A percentile compares a stretch with the other conserved stretches of the same genome.
phyloP scores from a whole-genome alignment of 805 yeast genomes.

The Limtongia smithiae region DNA sequence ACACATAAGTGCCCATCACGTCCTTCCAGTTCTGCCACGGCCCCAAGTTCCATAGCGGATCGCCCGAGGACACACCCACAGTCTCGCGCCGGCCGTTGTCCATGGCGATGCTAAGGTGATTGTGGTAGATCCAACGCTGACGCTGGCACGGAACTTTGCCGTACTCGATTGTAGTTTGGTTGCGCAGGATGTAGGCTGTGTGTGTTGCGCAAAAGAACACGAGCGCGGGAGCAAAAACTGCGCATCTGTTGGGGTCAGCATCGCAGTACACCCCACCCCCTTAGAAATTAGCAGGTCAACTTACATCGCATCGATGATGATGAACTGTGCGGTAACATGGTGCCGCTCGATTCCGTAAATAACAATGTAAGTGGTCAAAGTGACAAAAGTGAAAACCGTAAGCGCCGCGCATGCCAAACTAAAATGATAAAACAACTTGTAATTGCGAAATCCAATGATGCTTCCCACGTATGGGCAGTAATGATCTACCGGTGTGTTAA shows the following conservation, averaged over 20 bases:
- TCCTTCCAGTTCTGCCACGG: slow-evolving; percentile 24
- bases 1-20: slow-evolving; percentile 27
- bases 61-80: slow-evolving; percentile 20
- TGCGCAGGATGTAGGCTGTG: slow-evolving; percentile 12
- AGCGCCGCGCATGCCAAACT: slow-evolving; percentile 8
- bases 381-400: slow-evolving; percentile 15
- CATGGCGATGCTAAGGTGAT: slow-evolving; percentile 3
- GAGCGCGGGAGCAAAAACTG: slow-evolving; percentile 5
- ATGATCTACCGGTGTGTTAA: slow-evolving; percentile 46
- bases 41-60: slow-evolving; percentile 25
- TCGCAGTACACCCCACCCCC: too few relatives aligned
- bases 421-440: slow-evolving; percentile 54
- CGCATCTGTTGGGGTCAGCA: too few relatives aligned
- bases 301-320: slow-evolving; percentile 18
- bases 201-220: slow-evolving; percentile 16
- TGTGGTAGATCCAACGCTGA: slow-evolving; percentile 9
- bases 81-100: slow-evolving; percentile 7
- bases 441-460: slow-evolving; percentile 66
- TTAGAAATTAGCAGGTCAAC: too few relatives aligned
- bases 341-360: slow-evolving; percentile 6
- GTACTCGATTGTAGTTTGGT: slow-evolving; percentile 21
- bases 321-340: slow-evolving; percentile 23
- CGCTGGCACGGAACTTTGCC: slow-evolving; percentile 7
- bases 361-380: slow-evolving; percentile 16
- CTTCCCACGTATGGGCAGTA: slow-evolving; percentile 75